Evolutionary conservation across 2,329 filamentous ascomycete species (phyloP).

Genomic region (Setomelanomma holmii): DNA sequence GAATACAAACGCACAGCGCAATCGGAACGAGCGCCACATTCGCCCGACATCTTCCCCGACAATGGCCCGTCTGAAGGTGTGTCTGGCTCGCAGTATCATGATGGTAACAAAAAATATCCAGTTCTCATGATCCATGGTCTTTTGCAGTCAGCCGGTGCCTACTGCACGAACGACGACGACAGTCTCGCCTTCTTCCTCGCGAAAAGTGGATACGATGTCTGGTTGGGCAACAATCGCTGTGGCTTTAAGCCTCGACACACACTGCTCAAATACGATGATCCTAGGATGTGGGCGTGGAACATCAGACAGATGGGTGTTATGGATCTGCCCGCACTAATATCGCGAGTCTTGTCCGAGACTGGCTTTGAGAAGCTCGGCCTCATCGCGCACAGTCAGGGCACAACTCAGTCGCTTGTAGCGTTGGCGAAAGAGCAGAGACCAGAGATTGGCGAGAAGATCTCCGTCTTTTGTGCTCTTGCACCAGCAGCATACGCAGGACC

Average conservation of each 20-base stretch:
- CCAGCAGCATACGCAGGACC: slow-evolving; percentile 91
- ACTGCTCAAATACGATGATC: slow-evolving; percentile 74
- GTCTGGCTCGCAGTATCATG: slow-evolving; percentile 34
- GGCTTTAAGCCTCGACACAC: slow-evolving; percentile 81
- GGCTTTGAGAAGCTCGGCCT: slow-evolving; percentile 83
- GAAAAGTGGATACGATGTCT: slow-evolving; percentile 92
- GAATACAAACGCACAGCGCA: slow-evolving; percentile 66
- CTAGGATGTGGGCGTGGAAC: slow-evolving; percentile 97
- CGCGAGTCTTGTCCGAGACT: slow-evolving; percentile 80
- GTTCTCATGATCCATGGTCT: slow-evolving; percentile 88
- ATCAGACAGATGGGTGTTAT: slow-evolving; percentile 92
- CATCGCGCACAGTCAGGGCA: slow-evolving; percentile 89
- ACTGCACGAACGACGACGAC: slow-evolving; percentile 88
- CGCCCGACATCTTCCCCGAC: slow-evolving; percentile 68
- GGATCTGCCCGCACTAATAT: slow-evolving; percentile 82
- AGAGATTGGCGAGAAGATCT: slow-evolving; percentile 80
- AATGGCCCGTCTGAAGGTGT: slow-evolving; percentile 27
- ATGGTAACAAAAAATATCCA: slow-evolving; percentile 72
- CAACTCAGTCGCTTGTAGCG: slow-evolving; percentile 85
- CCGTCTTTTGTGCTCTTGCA: slow-evolving; percentile 88
- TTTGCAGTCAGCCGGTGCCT: slow-evolving; percentile 85
- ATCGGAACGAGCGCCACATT: slow-evolving; percentile 60
- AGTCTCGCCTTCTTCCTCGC: slow-evolving; percentile 91
- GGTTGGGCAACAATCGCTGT: slow-evolving; percentile 93
- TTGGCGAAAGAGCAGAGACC: slow-evolving; percentile 89